phyloP scores from a whole-genome alignment of 805 yeast genomes.

The Candida wancherniae region DNA sequence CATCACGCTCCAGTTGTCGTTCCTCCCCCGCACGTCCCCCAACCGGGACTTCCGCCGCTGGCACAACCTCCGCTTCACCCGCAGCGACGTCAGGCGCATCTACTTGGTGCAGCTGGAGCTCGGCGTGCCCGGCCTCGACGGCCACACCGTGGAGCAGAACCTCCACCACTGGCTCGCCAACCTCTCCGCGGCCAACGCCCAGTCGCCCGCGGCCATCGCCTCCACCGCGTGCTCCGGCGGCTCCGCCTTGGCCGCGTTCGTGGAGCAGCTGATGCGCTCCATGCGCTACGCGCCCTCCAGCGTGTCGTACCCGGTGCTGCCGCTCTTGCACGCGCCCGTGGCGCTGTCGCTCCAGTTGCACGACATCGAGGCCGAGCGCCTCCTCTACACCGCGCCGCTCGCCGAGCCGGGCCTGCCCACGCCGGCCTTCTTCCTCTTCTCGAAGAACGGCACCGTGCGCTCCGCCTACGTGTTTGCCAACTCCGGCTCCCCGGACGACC shows the following conservation, averaged over 20 bases:
- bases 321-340: constrained; percentile 18
- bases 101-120: constrained; percentile 35
- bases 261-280: constrained; percentile 24
- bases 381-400: constrained; percentile 24
- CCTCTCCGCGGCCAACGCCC: constrained; percentile 23
- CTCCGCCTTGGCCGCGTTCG: constrained; percentile 20
- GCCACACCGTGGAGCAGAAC: constrained; percentile 22
- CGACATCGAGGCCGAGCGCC: constrained; percentile 18
- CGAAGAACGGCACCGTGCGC: constrained; percentile 22
- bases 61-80: constrained; percentile 61
- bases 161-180: constrained; percentile 25
- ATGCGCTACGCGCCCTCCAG: constrained; percentile 23
- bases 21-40: constrained; percentile 79
- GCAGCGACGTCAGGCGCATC: constrained; percentile 63
- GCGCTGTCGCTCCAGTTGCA: constrained; percentile 23
- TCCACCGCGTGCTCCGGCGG: constrained; percentile 21
- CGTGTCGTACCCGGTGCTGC: constrained; percentile 11
- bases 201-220: constrained; percentile 19
- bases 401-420: constrained; percentile 23
- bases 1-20: constrained; percentile 58
- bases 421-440: constrained; percentile 29
- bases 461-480: constrained; percentile 28
- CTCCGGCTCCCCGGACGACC: constrained; percentile 29
- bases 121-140: constrained; percentile 12
- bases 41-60: constrained; percentile 75